Evolutionary conservation across 1,284 basidiomycete species (phyloP).

Genomic region (Ustilago tritici): DNA sequence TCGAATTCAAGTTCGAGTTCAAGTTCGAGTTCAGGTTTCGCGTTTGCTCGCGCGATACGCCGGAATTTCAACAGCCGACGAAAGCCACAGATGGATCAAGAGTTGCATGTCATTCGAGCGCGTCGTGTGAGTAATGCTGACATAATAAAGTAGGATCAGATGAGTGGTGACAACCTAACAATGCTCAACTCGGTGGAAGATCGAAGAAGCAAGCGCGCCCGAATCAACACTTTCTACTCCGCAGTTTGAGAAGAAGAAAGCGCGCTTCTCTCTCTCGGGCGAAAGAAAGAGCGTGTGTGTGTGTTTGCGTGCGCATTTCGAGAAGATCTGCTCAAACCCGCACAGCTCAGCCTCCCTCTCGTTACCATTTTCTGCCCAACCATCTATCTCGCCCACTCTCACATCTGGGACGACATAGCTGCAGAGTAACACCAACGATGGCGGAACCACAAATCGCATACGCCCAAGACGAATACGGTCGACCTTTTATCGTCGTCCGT

Average conservation of each 20-base stretch:
- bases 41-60: slow-evolving; percentile 24
- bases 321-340: slow-evolving; percentile 17
- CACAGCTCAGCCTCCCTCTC: slow-evolving; percentile 14
- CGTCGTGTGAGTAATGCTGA: not conserved
- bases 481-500: slow-evolving; percentile 95
- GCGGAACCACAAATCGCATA: slow-evolving; percentile 67
- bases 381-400: slow-evolving; percentile 1
- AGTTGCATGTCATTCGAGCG: slow-evolving; percentile 9
- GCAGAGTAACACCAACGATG: slow-evolving; percentile 38
- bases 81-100: slow-evolving; percentile 8
- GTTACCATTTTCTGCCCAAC: not conserved
- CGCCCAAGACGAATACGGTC: slow-evolving; percentile 80
- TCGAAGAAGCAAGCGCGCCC: slow-evolving; percentile 40
- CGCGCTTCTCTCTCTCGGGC: slow-evolving; percentile 3
- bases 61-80: slow-evolving; percentile 20
- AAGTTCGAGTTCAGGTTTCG: not conserved
- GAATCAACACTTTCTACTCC: slow-evolving; percentile 22
- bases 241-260: not conserved
- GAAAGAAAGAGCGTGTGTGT: slow-evolving; percentile 14
- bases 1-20: no score
- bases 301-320: slow-evolving; percentile 5
- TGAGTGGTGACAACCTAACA: slow-evolving; percentile 10
- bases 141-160: not conserved
- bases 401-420: slow-evolving; percentile 12
- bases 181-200: slow-evolving; percentile 27